phyloP scores from a whole-genome alignment of 2,329 filamentous ascomycete genomes.

The Talaromyces sp. region DNA sequence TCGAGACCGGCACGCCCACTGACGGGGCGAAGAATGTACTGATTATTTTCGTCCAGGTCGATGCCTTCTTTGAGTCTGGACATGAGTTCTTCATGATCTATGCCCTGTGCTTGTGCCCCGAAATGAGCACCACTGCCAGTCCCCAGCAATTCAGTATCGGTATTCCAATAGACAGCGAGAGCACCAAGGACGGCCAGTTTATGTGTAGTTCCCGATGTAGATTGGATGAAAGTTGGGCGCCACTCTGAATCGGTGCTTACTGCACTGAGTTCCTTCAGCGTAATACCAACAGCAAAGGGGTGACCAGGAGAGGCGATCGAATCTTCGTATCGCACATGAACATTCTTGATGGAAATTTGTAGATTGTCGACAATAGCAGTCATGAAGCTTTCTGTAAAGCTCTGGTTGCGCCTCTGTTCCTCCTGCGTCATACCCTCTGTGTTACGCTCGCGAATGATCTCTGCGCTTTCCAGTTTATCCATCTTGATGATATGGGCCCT shows the following conservation, averaged over 20 bases:
- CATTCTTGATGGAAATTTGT: conserved; percentile 96
- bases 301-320: conserved; percentile 92
- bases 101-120: conserved; percentile 52
- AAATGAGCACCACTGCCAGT: conserved; percentile 68
- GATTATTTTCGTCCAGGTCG: conserved; percentile 69
- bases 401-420: conserved; percentile 96
- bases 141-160: conserved; percentile 78
- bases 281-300: conserved; percentile 88
- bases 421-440: conserved; percentile 91
- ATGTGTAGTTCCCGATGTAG: conserved; percentile 75
- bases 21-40: conserved; percentile 94
- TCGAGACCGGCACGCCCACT: conserved; percentile 92
- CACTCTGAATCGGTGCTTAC: conserved; percentile 93
- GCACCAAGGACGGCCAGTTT: conserved; percentile 89
- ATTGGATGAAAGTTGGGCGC: conserved; percentile 93
- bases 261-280: conserved; percentile 92
- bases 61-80: conserved; percentile 74
- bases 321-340: conserved; percentile 97
- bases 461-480: conserved; percentile 95
- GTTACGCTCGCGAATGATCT: conserved; percentile 85
- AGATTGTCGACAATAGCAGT: conserved; percentile 98
- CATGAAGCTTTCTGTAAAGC: conserved; percentile 89
- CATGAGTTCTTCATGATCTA: conserved; percentile 70
- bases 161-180: conserved; percentile 96
- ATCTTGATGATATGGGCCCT: conserved; percentile 91